Conservation (phyloP, 257 asterid genomes). For the Rubia yunnanensis region DNA sequence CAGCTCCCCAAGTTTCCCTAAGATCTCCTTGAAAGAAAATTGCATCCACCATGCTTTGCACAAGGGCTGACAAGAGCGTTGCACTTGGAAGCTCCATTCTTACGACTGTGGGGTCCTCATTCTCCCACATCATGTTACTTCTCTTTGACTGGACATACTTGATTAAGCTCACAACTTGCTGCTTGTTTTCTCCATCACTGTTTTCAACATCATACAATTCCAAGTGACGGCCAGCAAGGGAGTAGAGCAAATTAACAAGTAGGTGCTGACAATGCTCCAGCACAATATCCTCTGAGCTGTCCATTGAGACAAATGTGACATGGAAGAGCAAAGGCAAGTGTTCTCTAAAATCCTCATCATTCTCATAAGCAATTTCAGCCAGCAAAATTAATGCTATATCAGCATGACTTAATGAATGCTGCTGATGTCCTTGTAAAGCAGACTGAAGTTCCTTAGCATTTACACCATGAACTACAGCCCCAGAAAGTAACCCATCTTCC, state of each 20-base stretch:
- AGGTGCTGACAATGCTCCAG: constrained; percentile 98
- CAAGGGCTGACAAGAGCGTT: constrained; percentile 92
- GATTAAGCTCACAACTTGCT: constrained; percentile 91
- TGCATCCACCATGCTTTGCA: constrained; percentile 99
- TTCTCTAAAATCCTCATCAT: constrained; percentile 97
- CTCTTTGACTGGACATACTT: constrained; percentile 95
- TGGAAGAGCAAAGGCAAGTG: constrained; percentile 95
- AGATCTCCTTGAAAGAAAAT: constrained; percentile 99
- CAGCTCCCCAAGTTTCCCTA: constrained; percentile 98
- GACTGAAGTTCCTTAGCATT: constrained; percentile 97
- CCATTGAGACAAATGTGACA: constrained; percentile 98
- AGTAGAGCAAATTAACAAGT: constrained; percentile 87
- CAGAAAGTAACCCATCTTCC: constrained; percentile 77
- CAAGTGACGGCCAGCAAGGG: constrained; percentile 95
- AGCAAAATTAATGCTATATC: constrained; percentile 89
- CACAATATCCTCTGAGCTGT: constrained; percentile 98
- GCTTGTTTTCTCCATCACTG: constrained; percentile 96
- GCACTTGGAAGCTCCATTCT: constrained; percentile 92
- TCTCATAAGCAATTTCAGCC: constrained; percentile 98
- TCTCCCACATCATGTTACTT: constrained; percentile 99
- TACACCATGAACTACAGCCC: constrained; percentile 56
- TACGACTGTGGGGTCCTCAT: constrained; percentile 92
- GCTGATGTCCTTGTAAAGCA: constrained; percentile 98
- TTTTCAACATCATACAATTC: constrained; percentile 94
- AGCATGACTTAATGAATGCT: constrained; percentile 85